Conservation (phyloP, 2,329 filamentous ascomycete species). For the Pestalotiopsis fici region DNA sequence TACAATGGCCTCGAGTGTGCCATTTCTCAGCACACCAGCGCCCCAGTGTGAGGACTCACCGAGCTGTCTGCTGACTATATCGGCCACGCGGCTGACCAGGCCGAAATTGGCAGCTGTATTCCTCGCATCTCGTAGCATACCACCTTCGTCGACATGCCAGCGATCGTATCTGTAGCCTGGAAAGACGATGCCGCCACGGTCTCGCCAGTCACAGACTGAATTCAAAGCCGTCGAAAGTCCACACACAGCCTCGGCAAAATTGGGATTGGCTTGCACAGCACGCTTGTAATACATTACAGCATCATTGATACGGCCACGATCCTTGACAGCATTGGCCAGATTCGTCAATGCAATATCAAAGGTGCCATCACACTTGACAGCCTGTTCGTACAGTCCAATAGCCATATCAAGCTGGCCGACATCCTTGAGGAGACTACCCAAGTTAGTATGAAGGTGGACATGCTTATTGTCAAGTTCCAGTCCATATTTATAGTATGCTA, state of each 20-base stretch:
- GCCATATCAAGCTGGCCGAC: slow-evolving; percentile 90
- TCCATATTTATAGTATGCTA: slow-evolving; percentile 95
- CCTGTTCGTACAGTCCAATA: slow-evolving; percentile 96
- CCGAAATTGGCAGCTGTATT: slow-evolving; percentile 65
- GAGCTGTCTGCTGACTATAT: slow-evolving; percentile 88
- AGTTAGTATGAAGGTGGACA: slow-evolving; percentile 94
- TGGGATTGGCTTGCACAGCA: slow-evolving; percentile 87
- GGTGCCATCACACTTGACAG: slow-evolving; percentile 86
- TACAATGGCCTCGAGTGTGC: slow-evolving; percentile 50
- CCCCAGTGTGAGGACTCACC: slow-evolving; percentile 87
- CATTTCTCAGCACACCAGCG: slow-evolving; percentile 63
- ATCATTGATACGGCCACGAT: slow-evolving; percentile 88
- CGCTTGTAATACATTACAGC: slow-evolving; percentile 90
- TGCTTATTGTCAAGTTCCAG: slow-evolving; percentile 83
- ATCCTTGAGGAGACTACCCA: slow-evolving; percentile 93
- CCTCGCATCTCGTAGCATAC: slow-evolving; percentile 77
- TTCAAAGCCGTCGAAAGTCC: slow-evolving; percentile 93
- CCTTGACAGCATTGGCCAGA: slow-evolving; percentile 95
- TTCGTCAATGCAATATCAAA: slow-evolving; percentile 98
- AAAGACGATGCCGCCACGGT: slow-evolving; percentile 82
- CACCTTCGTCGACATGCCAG: slow-evolving; percentile 88
- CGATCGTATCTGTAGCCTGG: slow-evolving; percentile 74
- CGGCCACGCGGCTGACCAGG: slow-evolving; percentile 86
- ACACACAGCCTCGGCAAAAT: slow-evolving; percentile 96
- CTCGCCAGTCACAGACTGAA: slow-evolving; percentile 93